Evolutionary conservation across 768 basidiomycete species (phyloP), one percentile per base, ranked within the genome.

Genomic region (Phylloporus rhodoxanthus): DNA sequence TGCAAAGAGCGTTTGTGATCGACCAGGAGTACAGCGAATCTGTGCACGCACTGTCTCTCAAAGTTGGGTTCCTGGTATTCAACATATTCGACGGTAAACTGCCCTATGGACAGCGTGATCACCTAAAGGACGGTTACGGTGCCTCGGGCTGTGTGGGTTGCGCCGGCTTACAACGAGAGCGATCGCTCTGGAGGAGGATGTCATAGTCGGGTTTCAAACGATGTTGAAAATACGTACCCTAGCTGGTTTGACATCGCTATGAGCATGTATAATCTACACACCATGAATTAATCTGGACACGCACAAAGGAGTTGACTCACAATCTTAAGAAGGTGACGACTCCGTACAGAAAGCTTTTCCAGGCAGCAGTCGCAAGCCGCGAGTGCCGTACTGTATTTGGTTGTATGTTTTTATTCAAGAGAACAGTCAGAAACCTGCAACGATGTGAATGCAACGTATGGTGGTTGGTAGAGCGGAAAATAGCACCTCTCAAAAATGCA

Each of bases 161-260:
- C 10, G 4, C 21, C 9, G 8, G 26, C 62, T 51, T 59, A 65
- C 64, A 2, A 64, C 59, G 30, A 57, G 21, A 30, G 55, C 56
- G 32, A 65, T 66, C 8, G 55, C 62, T 47, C 64, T 65, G 25
- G n/a, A 32, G 39, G 32, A 10, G 23, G 1, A 14, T 7, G 39
- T 64, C 54, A 61, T 3, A 47, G 20, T 45, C 42, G 6, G 32
- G 4, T n/a, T 50, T 44, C 25, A 23, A 19, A 37, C 5, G 21
- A 43, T 3, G 15, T 19, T 8, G 32, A 32, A 36, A 39, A 33
- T 17, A 73, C 84, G 65, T 59, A 86, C 85, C 82, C 77, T n/a
- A 79, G 48, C 47, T 85, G 78, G 54, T 83, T 79, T 19, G 84
- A 79, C 84, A 87, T 87, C 21, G 81, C 76, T 45, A 83, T 70